These are phyloP conservation scores for Penicillium aurantiogriseum DNA, from an alignment of 2,329 filamentous ascomycete species.

Conservation along the genomic window DNA sequence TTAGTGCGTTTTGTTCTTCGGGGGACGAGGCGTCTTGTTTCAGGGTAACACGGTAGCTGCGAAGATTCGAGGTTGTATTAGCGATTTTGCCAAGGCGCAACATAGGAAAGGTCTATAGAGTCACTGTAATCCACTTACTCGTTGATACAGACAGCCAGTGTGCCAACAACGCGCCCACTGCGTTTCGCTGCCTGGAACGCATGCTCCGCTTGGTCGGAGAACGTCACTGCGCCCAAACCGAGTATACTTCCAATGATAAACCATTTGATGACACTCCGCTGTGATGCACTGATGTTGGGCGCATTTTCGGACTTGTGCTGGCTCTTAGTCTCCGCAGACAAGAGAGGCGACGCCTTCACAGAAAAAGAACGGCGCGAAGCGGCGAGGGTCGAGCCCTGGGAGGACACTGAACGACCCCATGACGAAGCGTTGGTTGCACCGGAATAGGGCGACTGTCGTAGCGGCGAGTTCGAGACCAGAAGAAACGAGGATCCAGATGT, in stretches of 20 bases:
- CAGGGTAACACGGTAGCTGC: slow-evolving; percentile 81
- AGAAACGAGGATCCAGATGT: slow-evolving; percentile 10
- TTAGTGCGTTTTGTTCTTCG: slow-evolving; percentile 62
- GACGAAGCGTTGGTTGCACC: neutral
- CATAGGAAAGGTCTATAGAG: neutral
- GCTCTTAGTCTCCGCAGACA: slow-evolving; percentile 8
- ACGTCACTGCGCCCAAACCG: slow-evolving; percentile 47
- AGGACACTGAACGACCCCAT: neutral
- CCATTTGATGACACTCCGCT: slow-evolving; percentile 32
- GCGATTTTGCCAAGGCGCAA: slow-evolving; percentile 2
- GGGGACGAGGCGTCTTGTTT: slow-evolving; percentile 65
- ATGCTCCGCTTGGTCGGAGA: slow-evolving; percentile 69
- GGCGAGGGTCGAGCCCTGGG: neutral
- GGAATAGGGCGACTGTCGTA: neutral
- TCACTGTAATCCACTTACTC: slow-evolving; percentile 61
- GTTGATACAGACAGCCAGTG: slow-evolving; percentile 79
- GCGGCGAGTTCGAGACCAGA: neutral
- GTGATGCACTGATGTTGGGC: slow-evolving; percentile 6
- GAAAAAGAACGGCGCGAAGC: slow-evolving; percentile 19
- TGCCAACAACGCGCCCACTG: slow-evolving; percentile 72
- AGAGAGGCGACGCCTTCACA: slow-evolving; percentile 17
- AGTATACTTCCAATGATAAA: slow-evolving; percentile 38
- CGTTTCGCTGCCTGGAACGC: slow-evolving; percentile 72
- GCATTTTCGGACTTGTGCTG: slow-evolving; percentile 1
- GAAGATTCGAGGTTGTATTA: slow-evolving; percentile 4